A percentile compares a stretch with the other conserved stretches of the same genome.
These are phyloP conservation scores for Castanea sativa DNA, from an alignment of 306 rosid species.

Conservation along the genomic window DNA sequence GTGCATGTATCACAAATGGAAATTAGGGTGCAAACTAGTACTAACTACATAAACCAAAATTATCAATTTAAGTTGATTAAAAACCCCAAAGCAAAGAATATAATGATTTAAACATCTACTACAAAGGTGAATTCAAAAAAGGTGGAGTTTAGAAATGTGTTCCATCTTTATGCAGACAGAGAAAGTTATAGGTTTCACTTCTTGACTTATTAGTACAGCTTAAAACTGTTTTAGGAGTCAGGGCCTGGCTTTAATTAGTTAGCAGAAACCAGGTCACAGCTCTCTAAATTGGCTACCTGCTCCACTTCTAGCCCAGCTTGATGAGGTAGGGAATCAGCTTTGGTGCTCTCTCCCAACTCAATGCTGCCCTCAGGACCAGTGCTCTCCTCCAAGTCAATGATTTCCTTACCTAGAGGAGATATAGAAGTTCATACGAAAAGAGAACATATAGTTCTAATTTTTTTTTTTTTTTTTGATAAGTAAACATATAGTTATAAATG, in stretches of 20 bases:
- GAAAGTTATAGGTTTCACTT: neutral
- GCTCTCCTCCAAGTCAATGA: neutral
- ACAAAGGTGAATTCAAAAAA: neutral
- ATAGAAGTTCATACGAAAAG: neutral
- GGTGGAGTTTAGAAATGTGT: neutral
- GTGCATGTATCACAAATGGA: no score
- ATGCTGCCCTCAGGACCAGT: neutral
- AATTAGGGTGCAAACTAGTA: no score
- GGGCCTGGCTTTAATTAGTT: neutral
- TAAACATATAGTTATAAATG: neutral
- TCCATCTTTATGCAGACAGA: neutral
- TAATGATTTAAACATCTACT: neutral
- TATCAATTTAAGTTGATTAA: neutral
- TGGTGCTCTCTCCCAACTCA: neutral
- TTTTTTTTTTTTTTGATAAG: no score
- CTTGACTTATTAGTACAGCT: neutral
- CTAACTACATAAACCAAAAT: neutral
- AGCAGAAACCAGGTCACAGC: neutral
- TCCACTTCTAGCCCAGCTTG: neutral
- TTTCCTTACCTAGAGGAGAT: neutral
- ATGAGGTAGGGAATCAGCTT: neutral
- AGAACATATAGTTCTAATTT: neutral
- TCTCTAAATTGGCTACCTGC: neutral
- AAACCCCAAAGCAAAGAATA: neutral
- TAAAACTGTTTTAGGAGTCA: neutral